These are phyloP conservation scores for Petunia secreta DNA, from an alignment of 257 asterid species.

Conservation along the genomic window DNA sequence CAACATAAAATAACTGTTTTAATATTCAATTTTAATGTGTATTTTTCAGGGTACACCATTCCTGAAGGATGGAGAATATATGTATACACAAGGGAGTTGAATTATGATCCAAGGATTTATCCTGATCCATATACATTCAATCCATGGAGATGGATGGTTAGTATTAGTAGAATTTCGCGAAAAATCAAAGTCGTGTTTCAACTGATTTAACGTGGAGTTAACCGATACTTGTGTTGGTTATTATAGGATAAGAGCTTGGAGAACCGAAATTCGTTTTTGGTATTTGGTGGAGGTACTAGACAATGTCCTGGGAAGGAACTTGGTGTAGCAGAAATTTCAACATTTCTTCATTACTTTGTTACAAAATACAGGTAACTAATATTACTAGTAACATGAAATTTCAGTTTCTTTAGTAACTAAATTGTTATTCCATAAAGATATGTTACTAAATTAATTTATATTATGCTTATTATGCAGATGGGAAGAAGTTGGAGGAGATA, in stretches of 20 bases:
- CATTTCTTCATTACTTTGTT: constrained; percentile 94
- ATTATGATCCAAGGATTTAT: constrained; percentile 79
- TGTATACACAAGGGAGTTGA: constrained; percentile 64
- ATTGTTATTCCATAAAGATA: neutral
- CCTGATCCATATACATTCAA: constrained; percentile 89
- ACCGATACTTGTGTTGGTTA: neutral
- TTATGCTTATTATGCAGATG: constrained; percentile 43
- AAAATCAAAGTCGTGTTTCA: no score
- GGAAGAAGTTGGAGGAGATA: constrained; percentile 90
- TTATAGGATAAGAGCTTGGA: constrained; percentile 76
- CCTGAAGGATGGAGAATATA: constrained; percentile 98
- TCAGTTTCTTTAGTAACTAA: no score
- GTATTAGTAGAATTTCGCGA: constrained; percentile 23
- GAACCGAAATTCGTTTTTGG: constrained; percentile 70
- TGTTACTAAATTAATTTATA: neutral
- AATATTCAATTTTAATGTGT: neutral
- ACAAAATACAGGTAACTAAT: constrained; percentile 64
- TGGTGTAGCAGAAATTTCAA: constrained; percentile 94
- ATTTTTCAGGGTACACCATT: constrained; percentile 67
- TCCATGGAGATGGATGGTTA: constrained; percentile 99
- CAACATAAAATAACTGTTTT: no score
- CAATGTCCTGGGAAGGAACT: constrained; percentile 99
- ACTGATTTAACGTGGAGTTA: neutral
- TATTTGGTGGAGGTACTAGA: constrained; percentile 96
- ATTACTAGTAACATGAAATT: neutral